Evolutionary conservation across 129 eudicot species (phyloP), one percentile per base, ranked within the genome.

Genomic region (Flaveria ramosissima): DNA sequence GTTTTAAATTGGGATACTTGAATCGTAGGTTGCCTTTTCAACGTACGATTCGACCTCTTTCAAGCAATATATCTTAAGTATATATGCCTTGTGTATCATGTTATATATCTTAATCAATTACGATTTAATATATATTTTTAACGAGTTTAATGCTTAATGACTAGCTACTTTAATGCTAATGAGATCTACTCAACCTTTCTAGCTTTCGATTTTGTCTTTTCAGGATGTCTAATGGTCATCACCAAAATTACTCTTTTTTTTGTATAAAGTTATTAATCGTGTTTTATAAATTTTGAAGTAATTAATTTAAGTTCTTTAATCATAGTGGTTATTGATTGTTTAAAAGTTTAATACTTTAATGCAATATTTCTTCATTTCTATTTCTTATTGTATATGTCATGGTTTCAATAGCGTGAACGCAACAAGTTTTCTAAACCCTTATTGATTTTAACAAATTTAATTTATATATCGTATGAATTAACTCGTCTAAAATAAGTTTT

Each of bases 181-280:
- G 69, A 59, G 69, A 68, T 77, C 81, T 56, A 56, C 27, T 77
- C 16, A 68, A 26, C 36, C 7, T 53, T 48, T 55, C 13, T 27
- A 36, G 41, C 41, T 75, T 45, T 26, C 11, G 23, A 0, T 41
- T 73, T 47, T 63, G 72, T 75, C 79, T 64, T 19, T 64, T 61
- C 59, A 74, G 23, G 26, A 8, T 45, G 70, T 61, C 47, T 16
- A 53, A 72, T 72, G 68, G 68, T 30, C 68, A 62, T 14, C 21
- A 14, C 45, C 43, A 30, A 4, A 62, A 30, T 19, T 2, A 20
- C 1, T 56, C 26, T 7, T 56, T 56, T 56, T 30, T 63, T 48
- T 48, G 16, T 12, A 14, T 19, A 19, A 56, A 8, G 32, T 24
- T 59, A 21, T 59, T 59, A 59, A 21, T 23, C 13, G 30, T 59